Percentiles rank a stretch among this genome's conserved stretches.
These are phyloP conservation scores for Fusarium sp. DNA, from an alignment of 2,329 filamentous ascomycete genomes.

Conservation along the genomic window DNA sequence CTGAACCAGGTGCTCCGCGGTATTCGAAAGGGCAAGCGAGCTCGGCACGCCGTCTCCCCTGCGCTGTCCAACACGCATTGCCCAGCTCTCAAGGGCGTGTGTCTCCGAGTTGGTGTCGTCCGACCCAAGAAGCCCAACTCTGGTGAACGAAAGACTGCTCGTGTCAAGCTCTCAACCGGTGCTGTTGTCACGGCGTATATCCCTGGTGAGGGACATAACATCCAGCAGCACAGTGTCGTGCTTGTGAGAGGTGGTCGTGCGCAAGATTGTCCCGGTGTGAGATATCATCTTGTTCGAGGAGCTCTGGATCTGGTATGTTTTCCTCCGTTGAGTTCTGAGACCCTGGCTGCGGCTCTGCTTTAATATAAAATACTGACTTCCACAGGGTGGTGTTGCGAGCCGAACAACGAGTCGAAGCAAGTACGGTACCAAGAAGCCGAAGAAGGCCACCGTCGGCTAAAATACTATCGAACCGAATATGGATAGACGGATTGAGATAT, in stretches of 20 bases:
- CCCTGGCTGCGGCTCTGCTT: no score
- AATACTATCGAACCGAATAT: background rate
- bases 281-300: slow-evolving; percentile 92
- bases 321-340: background rate
- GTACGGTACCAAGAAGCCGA: slow-evolving; percentile 99
- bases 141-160: slow-evolving; percentile 93
- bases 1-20: slow-evolving; percentile 80
- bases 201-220: slow-evolving; percentile 96
- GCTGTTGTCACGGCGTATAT: slow-evolving; percentile 93
- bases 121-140: slow-evolving; percentile 99
- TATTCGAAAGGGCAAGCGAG: slow-evolving; percentile 81
- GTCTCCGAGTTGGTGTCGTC: slow-evolving; percentile 90
- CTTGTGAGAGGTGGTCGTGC: slow-evolving; percentile 91
- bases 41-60: slow-evolving; percentile 88
- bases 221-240: slow-evolving; percentile 98
- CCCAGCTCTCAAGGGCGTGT: slow-evolving; percentile 93
- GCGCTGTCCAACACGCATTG: slow-evolving; percentile 76
- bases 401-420: slow-evolving; percentile 89
- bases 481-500: slow-evolving; percentile 1
- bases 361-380: slow-evolving; percentile 24
- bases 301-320: slow-evolving; percentile 88
- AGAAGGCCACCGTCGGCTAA: slow-evolving; percentile 73
- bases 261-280: slow-evolving; percentile 98
- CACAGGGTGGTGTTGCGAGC: slow-evolving; percentile 87
- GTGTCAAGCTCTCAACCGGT: slow-evolving; percentile 87